A percentile compares a stretch with the other conserved stretches of the same genome.
These are phyloP conservation scores for Daldinia childiae DNA, from an alignment of 495 filamentous ascomycete species.

Conservation along the genomic window DNA sequence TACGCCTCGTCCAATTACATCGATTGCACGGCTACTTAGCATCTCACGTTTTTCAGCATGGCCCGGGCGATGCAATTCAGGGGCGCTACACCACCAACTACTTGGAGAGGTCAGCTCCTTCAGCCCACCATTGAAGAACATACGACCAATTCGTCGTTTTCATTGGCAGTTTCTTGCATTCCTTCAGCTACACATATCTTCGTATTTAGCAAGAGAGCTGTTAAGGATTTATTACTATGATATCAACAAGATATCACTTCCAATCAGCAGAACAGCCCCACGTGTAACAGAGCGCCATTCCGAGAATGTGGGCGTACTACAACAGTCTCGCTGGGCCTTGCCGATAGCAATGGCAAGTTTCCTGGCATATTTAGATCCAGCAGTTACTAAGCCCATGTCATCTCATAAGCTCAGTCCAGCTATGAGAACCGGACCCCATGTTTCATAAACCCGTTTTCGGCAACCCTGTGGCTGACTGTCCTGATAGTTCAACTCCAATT, in stretches of 20 bases:
- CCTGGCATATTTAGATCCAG: conserved; percentile 2
- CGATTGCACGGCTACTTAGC: conserved; percentile 5
- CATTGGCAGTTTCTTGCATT: conserved; percentile 36
- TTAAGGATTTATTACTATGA: conserved; percentile 20
- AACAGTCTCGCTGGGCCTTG: conserved; percentile 8
- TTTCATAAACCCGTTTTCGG: conserved; percentile 36
- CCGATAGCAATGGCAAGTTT: conserved; percentile 20
- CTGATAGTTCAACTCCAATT: conserved; percentile 7
- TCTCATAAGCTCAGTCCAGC: conserved; percentile 9
- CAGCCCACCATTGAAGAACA: conserved; percentile 29
- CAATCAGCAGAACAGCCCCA: conserved; percentile 27
- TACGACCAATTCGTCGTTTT: conserved; percentile 25
- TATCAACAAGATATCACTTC: conserved; percentile 9
- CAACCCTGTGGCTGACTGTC: conserved; percentile 14
- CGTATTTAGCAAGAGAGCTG: conserved; percentile 21
- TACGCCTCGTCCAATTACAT: conserved; percentile 1
- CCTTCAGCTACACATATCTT: conserved; percentile 37
- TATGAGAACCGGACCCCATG: conserved; percentile 30
- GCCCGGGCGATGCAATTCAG: conserved; percentile 26
- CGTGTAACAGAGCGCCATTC: conserved; percentile 15
- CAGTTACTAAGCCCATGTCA: conserved; percentile 9
- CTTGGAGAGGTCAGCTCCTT: conserved; percentile 36
- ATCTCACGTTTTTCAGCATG: conserved; percentile 25
- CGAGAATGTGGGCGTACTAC: conserved; percentile 8
- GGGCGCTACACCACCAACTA: conserved; percentile 27